Percentiles rank a stretch among this genome's conserved stretches.
phyloP scores from a whole-genome alignment of 306 rosid genomes.

The Hylodesmum podocarpum region DNA sequence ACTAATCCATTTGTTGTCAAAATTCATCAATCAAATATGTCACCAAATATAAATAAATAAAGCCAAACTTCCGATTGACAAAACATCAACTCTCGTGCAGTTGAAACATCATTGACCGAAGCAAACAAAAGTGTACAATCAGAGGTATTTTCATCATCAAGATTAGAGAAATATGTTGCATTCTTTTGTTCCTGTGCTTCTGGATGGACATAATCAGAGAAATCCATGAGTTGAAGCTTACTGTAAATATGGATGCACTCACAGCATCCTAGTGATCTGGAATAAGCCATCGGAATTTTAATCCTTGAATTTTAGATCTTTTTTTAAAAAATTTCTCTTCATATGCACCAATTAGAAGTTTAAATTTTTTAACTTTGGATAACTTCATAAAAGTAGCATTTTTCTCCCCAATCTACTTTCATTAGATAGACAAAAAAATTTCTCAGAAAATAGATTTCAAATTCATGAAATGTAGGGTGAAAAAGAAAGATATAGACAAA shows the following conservation, averaged over 20 bases:
- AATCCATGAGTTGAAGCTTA: not conserved
- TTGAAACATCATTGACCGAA: not conserved
- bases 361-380: slow-evolving; percentile 53
- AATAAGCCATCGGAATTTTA: slow-evolving; percentile 21
- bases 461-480: not conserved
- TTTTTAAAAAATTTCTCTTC: slow-evolving; percentile 54
- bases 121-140: not conserved
- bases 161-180: not conserved
- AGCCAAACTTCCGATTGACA: not conserved
- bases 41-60: not conserved
- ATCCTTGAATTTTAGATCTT: slow-evolving; percentile 36
- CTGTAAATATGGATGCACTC: slow-evolving; percentile 20
- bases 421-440: not conserved
- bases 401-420: slow-evolving; percentile 36
- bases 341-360: slow-evolving; percentile 40
- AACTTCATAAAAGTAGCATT: slow-evolving; percentile 37
- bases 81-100: not conserved
- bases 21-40: not conserved
- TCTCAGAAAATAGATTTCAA: not conserved
- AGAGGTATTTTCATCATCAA: not conserved
- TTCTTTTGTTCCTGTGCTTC: slow-evolving; percentile 34
- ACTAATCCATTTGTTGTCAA: not conserved
- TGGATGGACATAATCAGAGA: slow-evolving; percentile 2
- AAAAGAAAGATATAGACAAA: not conserved
- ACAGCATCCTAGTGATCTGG: slow-evolving; percentile 21